phyloP scores from a whole-genome alignment of 306 rosid species.

The Lupinus albus region DNA sequence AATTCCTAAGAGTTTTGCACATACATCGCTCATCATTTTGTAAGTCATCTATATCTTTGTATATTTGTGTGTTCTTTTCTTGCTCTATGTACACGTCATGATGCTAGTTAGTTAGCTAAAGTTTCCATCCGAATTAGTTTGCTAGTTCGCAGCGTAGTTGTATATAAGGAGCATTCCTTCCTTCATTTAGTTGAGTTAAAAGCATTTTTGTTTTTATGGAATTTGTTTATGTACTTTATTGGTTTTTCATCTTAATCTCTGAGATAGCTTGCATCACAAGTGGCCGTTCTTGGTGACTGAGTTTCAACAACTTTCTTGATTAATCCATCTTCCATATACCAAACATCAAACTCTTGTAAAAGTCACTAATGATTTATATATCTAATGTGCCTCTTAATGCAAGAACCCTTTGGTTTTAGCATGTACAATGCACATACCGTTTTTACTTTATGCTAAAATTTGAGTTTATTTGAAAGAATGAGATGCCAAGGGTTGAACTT shows the following conservation, averaged over 20 bases:
- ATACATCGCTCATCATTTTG: constrained; percentile 50
- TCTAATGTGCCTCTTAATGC: background rate
- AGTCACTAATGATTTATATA: background rate
- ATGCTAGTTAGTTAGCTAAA: too few relatives aligned
- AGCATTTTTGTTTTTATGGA: too few relatives aligned
- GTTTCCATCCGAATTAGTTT: too few relatives aligned
- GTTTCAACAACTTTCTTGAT: too few relatives aligned
- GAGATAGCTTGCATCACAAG: too few relatives aligned
- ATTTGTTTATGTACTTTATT: too few relatives aligned
- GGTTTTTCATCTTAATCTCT: too few relatives aligned
- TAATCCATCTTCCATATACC: background rate
- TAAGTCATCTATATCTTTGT: constrained; percentile 45
- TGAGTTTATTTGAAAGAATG: background rate
- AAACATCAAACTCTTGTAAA: background rate
- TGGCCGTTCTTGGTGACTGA: too few relatives aligned
- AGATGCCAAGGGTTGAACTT: too few relatives aligned
- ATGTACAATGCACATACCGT: background rate
- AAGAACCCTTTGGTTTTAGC: background rate
- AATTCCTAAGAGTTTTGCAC: constrained; percentile 53
- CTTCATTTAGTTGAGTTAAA: too few relatives aligned
- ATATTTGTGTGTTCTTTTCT: background rate
- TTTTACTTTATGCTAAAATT: background rate
- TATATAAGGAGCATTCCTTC: too few relatives aligned
- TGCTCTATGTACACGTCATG: background rate
- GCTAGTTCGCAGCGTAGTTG: too few relatives aligned